These are phyloP conservation scores for Pythium guiyangense DNA, from an alignment of 352 stramenopile species.

Conservation along the genomic window DNA sequence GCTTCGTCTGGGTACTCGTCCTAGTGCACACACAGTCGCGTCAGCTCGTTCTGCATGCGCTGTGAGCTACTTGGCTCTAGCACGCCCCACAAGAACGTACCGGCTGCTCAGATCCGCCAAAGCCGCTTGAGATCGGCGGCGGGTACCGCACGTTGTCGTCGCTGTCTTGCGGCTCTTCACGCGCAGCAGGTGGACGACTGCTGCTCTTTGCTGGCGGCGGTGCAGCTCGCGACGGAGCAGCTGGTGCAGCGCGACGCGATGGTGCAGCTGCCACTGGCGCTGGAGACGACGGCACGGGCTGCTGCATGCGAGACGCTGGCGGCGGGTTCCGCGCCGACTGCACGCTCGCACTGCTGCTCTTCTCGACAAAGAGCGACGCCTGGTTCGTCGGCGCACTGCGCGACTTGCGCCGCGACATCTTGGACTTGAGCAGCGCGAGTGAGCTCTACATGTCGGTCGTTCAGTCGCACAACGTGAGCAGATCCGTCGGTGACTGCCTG, in stretches of 20 bases:
- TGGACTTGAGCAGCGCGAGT: conserved; percentile 72
- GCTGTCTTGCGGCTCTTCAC: conserved; percentile 27
- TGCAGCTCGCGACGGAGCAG: conserved; percentile 6
- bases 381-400: conserved; percentile 70
- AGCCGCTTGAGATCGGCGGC: conserved; percentile 36
- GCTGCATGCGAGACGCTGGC: conserved; percentile 6
- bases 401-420: conserved; percentile 69
- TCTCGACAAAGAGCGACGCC: conserved; percentile 62
- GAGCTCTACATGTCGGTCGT: conserved; percentile 35
- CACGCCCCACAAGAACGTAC: conserved; percentile 14
- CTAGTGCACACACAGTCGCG: conserved; percentile 9
- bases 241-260: conserved; percentile 6
- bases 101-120: conserved; percentile 26
- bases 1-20: conserved; percentile 45
- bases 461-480: neutral
- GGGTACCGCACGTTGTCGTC: conserved; percentile 17
- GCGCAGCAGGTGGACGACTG: conserved; percentile 15
- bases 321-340: conserved; percentile 17
- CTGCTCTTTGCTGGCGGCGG: conserved; percentile 7
- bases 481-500: neutral
- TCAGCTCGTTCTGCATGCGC: too few species aligned
- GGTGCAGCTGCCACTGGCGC: conserved; percentile 5
- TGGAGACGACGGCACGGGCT: neutral
- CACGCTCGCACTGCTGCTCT: conserved; percentile 17
- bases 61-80: too few species aligned